Evolutionary conservation across 352 stramenopile genomes (phyloP).

Genomic region (Globisporangium middletonii): DNA sequence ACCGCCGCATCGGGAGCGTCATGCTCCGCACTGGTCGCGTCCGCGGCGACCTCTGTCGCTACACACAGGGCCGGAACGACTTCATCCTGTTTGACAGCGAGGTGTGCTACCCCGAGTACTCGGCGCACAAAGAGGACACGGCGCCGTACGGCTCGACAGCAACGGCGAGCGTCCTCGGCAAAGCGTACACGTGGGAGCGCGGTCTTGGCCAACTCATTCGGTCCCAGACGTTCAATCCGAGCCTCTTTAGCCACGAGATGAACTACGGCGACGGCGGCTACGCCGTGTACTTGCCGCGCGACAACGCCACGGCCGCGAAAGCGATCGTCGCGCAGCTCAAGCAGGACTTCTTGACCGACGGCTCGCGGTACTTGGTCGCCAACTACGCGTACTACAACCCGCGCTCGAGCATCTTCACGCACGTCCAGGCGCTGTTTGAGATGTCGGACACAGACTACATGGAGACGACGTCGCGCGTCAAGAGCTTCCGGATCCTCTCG

Average conservation of each 20-base stretch:
- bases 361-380: conserved; percentile 50
- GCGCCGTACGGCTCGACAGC: conserved; percentile 35
- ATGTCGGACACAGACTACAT: conserved; percentile 79
- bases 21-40: conserved; percentile 60
- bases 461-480: conserved; percentile 55
- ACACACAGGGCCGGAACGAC: conserved; percentile 31
- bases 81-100: conserved; percentile 70
- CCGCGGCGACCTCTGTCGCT: conserved; percentile 40
- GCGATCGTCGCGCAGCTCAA: conserved; percentile 42
- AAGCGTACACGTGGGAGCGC: conserved; percentile 39
- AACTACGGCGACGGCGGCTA: conserved; percentile 73
- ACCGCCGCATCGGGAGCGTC: conserved; percentile 51
- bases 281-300: conserved; percentile 58
- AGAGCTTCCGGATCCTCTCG: conserved; percentile 63
- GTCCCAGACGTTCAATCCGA: conserved; percentile 68
- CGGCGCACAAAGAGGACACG: conserved; percentile 30
- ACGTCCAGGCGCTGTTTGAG: conserved; percentile 66
- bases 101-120: conserved; percentile 67
- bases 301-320: conserved; percentile 52
- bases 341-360: conserved; percentile 53
- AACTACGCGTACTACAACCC: conserved; percentile 73
- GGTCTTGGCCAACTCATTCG: conserved; percentile 37
- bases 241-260: conserved; percentile 59
- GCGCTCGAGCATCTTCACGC: conserved; percentile 71
- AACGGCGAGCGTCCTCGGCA: conserved; percentile 18